Percentiles rank a stretch among this genome's conserved stretches.
Evolutionary conservation across 2,329 filamentous ascomycete species (phyloP).

Genomic region (Lomentospora prolificans): DNA sequence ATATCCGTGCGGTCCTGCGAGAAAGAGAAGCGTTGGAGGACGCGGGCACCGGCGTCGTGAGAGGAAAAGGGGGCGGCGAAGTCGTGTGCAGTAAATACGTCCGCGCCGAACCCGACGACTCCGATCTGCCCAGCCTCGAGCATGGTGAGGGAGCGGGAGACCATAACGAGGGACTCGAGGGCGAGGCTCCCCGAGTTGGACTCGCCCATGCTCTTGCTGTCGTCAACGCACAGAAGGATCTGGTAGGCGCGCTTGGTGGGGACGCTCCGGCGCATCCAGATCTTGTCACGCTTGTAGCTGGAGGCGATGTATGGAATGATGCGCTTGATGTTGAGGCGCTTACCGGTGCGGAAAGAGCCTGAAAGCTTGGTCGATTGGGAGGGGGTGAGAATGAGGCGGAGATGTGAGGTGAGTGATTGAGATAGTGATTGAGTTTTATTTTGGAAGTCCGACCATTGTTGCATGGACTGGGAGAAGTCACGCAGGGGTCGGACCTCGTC

Average conservation of each 20-base stretch:
- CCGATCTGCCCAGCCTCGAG: slow-evolving; percentile 92
- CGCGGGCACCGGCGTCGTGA: slow-evolving; percentile 12
- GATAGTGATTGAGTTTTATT: slow-evolving; percentile 75
- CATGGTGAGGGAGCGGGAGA: slow-evolving; percentile 79
- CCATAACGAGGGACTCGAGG: slow-evolving; percentile 88
- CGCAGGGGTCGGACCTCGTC: slow-evolving; percentile 31
- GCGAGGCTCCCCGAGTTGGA: slow-evolving; percentile 66
- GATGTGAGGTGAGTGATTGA: slow-evolving; percentile 81
- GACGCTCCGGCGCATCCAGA: slow-evolving; percentile 92
- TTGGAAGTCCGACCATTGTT: slow-evolving; percentile 81
- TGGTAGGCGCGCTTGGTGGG: slow-evolving; percentile 94
- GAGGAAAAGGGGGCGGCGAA: slow-evolving; percentile 76
- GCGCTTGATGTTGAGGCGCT: slow-evolving; percentile 96
- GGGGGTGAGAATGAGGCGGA: slow-evolving; percentile 88
- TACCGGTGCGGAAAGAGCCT: slow-evolving; percentile 92
- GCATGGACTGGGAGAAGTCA: slow-evolving; percentile 48
- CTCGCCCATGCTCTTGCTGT: slow-evolving; percentile 89
- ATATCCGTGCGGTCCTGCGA: slow-evolving; percentile 81
- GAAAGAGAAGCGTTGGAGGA: slow-evolving; percentile 62
- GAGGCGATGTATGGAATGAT: slow-evolving; percentile 99
- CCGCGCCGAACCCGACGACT: slow-evolving; percentile 78
- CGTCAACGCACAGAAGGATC: slow-evolving; percentile 93
- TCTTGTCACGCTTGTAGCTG: slow-evolving; percentile 98
- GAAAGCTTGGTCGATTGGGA: slow-evolving; percentile 94
- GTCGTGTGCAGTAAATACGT: slow-evolving; percentile 72